Conservation (phyloP, 148 eudicot species). For the Rhododendron mucronatum region DNA sequence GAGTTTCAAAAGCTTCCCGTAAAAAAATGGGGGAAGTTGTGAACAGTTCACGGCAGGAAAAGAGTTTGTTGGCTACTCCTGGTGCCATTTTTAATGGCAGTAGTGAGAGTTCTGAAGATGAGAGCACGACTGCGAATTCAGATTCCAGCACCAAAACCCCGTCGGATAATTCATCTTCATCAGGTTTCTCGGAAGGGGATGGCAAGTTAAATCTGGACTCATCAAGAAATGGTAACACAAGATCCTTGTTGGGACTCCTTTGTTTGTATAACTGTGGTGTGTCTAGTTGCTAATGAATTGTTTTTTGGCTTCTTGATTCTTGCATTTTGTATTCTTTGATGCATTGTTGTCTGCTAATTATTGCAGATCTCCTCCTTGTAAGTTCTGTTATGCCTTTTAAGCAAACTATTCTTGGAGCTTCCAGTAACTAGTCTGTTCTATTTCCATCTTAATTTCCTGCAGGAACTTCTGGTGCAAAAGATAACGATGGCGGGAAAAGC, state of each 20-base stretch:
- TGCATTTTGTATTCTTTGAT: background rate
- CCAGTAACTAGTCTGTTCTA: background rate
- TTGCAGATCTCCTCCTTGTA: background rate
- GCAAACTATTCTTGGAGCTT: slow-evolving; percentile 3
- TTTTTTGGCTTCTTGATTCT: background rate
- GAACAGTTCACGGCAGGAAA: slow-evolving; percentile 27
- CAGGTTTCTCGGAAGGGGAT: slow-evolving; percentile 49
- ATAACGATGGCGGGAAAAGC: slow-evolving; percentile 16
- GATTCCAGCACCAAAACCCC: slow-evolving; percentile 46
- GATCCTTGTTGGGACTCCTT: background rate
- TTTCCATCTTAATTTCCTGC: slow-evolving; percentile 19
- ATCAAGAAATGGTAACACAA: slow-evolving; percentile 31
- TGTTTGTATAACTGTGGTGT: background rate
- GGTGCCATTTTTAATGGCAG: slow-evolving; percentile 46
- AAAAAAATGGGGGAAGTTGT: slow-evolving; percentile 17
- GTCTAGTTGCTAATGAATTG: slow-evolving; percentile 7
- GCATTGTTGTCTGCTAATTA: background rate
- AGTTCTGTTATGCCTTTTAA: background rate
- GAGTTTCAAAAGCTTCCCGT: slow-evolving; percentile 22
- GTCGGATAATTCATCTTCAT: slow-evolving; percentile 43
- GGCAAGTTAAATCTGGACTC: slow-evolving; percentile 29
- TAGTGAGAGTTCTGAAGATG: slow-evolving; percentile 52
- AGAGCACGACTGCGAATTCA: slow-evolving; percentile 22
- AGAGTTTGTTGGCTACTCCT: slow-evolving; percentile 37
- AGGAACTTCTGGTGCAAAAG: slow-evolving; percentile 30